A percentile compares a stretch with the other conserved stretches of the same genome.
Evolutionary conservation across 2,329 filamentous ascomycete species (phyloP).

Genomic region (Juglanconis juglandina): DNA sequence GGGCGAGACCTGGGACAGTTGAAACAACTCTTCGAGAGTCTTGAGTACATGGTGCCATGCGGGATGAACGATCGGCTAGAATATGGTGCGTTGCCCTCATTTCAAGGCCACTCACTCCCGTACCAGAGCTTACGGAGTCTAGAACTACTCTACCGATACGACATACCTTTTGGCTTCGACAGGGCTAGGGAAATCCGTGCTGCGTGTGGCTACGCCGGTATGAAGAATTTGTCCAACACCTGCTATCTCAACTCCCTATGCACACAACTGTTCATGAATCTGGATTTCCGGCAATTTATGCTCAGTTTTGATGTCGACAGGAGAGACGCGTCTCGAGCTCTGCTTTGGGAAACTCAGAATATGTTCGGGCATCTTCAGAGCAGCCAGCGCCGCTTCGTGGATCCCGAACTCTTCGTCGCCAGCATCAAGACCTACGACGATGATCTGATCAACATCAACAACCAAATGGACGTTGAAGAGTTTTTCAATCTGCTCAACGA

Average conservation of each 20-base stretch:
- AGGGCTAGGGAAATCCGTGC: constrained; percentile 67
- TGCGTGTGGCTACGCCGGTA: constrained; percentile 76
- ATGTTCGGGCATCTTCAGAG: constrained; percentile 87
- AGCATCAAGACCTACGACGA: constrained; percentile 82
- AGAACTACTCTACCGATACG: constrained; percentile 55
- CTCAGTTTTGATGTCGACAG: constrained; percentile 60
- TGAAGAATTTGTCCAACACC: constrained; percentile 91
- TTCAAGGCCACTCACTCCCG: too few species aligned
- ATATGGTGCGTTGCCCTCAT: constrained; percentile 33
- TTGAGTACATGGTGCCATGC: constrained; percentile 48
- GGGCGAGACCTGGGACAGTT: constrained; percentile 50
- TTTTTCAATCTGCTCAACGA: constrained; percentile 95
- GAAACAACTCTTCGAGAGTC: constrained; percentile 45
- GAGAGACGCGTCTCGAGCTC: constrained; percentile 53
- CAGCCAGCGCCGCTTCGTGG: constrained; percentile 68
- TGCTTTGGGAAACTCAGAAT: constrained; percentile 74
- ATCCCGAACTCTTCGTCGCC: constrained; percentile 68
- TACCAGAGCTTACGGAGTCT: not conserved
- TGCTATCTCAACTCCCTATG: constrained; percentile 96
- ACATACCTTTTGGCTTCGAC: constrained; percentile 61
- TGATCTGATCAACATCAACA: constrained; percentile 75
- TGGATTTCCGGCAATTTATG: constrained; percentile 81
- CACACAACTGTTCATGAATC: constrained; percentile 95
- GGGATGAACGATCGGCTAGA: constrained; percentile 34
- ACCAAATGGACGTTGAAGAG: constrained; percentile 97